Percentiles rank a stretch among this genome's conserved stretches.
phyloP scores from a whole-genome alignment of 768 basidiomycete species.

The Pleurotus ostreatus region DNA sequence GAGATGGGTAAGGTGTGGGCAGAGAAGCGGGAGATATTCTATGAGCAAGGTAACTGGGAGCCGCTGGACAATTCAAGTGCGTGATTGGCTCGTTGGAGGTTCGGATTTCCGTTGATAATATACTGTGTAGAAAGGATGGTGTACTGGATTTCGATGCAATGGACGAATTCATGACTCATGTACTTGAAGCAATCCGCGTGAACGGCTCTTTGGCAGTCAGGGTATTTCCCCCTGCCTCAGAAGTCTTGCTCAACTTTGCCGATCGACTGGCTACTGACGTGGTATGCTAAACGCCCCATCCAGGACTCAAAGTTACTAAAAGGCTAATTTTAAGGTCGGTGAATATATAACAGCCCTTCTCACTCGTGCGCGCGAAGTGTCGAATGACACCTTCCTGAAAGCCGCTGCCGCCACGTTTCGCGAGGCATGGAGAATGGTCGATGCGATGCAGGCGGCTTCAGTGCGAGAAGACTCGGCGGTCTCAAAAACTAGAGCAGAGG shows the following conservation, averaged over 20 bases:
- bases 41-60: slow-evolving; percentile 77
- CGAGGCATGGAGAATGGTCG: slow-evolving; percentile 85
- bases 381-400: slow-evolving; percentile 68
- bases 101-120: slow-evolving; percentile 2
- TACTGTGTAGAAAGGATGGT: slow-evolving; percentile 39
- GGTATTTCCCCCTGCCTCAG: slow-evolving; percentile 79
- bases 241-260: slow-evolving; percentile 77
- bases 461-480: slow-evolving; percentile 37
- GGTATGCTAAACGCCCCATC: slow-evolving; percentile 34
- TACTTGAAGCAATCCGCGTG: slow-evolving; percentile 60
- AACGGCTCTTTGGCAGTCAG: slow-evolving; percentile 80
- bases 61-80: slow-evolving; percentile 78
- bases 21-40: slow-evolving; percentile 93
- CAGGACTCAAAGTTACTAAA: neutral
- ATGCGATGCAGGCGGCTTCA: slow-evolving; percentile 54
- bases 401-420: slow-evolving; percentile 88
- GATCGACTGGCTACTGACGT: slow-evolving; percentile 86
- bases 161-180: slow-evolving; percentile 80
- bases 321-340: slow-evolving; percentile 49
- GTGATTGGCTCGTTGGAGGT: slow-evolving; percentile 20
- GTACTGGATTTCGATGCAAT: slow-evolving; percentile 86
- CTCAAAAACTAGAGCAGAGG: slow-evolving; percentile 59
- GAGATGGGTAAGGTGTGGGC: slow-evolving; percentile 95
- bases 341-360: slow-evolving; percentile 84
- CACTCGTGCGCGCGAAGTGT: slow-evolving; percentile 70